Base-by-base conservation (phyloP, 2,329 filamentous ascomycete genomes). In the Xylariaceae sp. region DNA sequence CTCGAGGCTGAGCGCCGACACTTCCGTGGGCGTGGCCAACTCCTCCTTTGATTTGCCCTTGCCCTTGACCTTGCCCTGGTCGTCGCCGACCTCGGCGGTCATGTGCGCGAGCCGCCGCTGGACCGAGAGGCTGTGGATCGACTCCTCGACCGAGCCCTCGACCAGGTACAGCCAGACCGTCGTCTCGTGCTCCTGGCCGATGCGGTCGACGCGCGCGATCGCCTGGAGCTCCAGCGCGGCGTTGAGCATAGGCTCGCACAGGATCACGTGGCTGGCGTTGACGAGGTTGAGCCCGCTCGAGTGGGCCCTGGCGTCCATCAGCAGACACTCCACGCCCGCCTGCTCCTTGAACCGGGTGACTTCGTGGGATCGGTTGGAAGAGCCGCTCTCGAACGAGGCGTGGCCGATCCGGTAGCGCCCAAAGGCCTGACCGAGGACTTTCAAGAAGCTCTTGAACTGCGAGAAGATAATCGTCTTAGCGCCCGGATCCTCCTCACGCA, bases 81-180 rank as follows among this genome's bases (percentile, higher is more conserved):
- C n/a, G n/a, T n/a, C n/a, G n/a, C n/a, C n/a, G n/a, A n/a, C n/a
- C n/a, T n/a, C n/a, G 29, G 57, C 64, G 2, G 68, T 70, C 55
- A 95, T 82, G 52, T 95, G 87, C 36, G 81, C 77, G 47, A 94
- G 64, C 3, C 90, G 78, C 18, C 88, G 72, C 39, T 72, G 69
- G 2, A 94, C 86, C 0, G 86, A 92, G 21, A 95, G 73, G 38
- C 89, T 77, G 60, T 96, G 88, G 42, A 96, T 93, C 2, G 83
- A 83, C 61, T 94, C 83, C 53, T 98, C 92, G 0, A 96, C 86
- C 0, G 90, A 94, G 32, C 83, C 85, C 12, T 82, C 77, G n/a
- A 95, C 75, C 3, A 96, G 71, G 55, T 96, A 96, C 58, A 95
- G 82, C 83, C 89, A 96, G 1, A 96, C 88, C 0, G 86, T 94